Base-by-base conservation (phyloP, 306 rosid genomes). In the Hippophae rhamnoides region DNA sequence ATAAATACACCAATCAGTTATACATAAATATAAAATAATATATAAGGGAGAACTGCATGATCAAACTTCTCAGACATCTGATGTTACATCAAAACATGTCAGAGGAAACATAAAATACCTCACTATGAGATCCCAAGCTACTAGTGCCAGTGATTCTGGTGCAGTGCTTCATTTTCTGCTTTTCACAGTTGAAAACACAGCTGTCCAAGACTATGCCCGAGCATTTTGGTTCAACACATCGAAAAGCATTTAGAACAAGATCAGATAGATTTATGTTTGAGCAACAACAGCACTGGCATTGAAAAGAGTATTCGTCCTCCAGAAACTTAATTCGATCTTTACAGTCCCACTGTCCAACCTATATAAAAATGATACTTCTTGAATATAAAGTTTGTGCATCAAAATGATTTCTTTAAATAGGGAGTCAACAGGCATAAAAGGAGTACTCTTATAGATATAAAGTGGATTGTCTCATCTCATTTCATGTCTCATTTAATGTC, bases 331-430 rank as follows among this genome's bases (percentile, higher is more conserved):
- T 69, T 43, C 97, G 85, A 63, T 74, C 97, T 72, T 79, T 78
- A 61, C 82, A 80, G 70, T 78, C 89, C 93, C 83, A 89, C 68
- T 83, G 81, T 59, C 97, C 97, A 78, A 84, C 89, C 97, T 89
- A 87, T 71, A 68, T 73, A 61, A 66, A 18, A 59, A 52, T 72
- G 60, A 42, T 10, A 12, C 43, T 61, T 10, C 10, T n/a, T 68
- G 62, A 72, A 62, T 54, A 73, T 46, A 14, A 43, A 50, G 61
- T 12, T 41, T 52, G 49, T 41, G 61, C 61, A 58, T 43, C 7
- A 57, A n/a, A 66, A 47, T 49, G 25, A 11, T 3, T 40, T 1
- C 23, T 47, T 10, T 3, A 43, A 3, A 10, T 0, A 12, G 5
- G 38, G 38, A 31, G 38, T 31, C 38, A 31, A 31, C 38, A 31